Base-by-base conservation (phyloP, 2,329 filamentous ascomycete genomes). In the Diaporthe vaccinii region DNA sequence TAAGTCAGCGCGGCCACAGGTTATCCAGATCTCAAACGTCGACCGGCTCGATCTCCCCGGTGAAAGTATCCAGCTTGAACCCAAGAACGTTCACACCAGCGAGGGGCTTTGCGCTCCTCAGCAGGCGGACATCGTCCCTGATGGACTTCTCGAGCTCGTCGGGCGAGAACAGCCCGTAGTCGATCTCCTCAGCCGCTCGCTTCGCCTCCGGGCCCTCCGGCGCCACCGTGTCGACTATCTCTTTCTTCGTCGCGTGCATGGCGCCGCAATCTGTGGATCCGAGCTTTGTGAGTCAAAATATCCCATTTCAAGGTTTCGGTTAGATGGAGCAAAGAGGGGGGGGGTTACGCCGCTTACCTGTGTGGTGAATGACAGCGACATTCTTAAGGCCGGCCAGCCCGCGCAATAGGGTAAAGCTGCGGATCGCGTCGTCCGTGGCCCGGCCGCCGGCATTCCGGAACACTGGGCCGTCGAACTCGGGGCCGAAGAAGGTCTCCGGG, bases 401-500 rank as follows among this genome's bases (percentile, higher is more conserved):
- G 5, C 46, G 67, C 34, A 74, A 49, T 3, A 68, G 0, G 31
- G 75, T 57, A n/a, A 76, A 2, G 41, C 72, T 76, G 25, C 68
- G 72, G 31, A 76, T 59, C 5, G 59, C 67, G 20, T 76, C 75
- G 34, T 76, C 67, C 5, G 72, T 76, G 8, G 67, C 75, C 5
- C 75, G 67, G 34, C 75, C 72, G 10, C 72, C 75, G 5, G 72
- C 72, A 9, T 76, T 76, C 34, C 72, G 75, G 17, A 74, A n/a
- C 41, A 74, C 72, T 9, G 31, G 34, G 31, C 75, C 72, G 59
- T 44, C 58, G 20, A 74, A 68, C 1, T 8, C 49, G 10, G 75
- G 68, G 5, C 75, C 75, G 34, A 76, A 76, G 59, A 74, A 76
- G 17, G 39, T 53, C 34, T 76, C 72, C 15, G 75, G 75, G n/a